Evolutionary conservation across 1,284 basidiomycete genomes (phyloP).

Genomic region (Cutaneotrichosporon daszewskae): DNA sequence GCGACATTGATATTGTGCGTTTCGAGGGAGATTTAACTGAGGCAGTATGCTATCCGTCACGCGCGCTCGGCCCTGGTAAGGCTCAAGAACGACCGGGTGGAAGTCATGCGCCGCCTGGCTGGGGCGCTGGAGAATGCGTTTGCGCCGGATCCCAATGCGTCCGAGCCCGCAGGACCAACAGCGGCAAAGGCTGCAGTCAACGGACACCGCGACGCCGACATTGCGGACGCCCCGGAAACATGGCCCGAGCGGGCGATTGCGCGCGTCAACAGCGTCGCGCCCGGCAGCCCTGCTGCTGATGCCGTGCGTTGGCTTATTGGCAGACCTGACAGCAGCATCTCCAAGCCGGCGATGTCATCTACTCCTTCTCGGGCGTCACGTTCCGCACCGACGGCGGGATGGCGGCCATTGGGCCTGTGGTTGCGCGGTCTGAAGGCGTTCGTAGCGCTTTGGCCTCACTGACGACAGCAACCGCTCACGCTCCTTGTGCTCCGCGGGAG

Average conservation of each 20-base stretch:
- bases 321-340: constrained; percentile 55
- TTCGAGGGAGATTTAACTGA: neutral
- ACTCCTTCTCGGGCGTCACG: constrained; percentile 65
- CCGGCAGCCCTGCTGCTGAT: constrained; percentile 67
- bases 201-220: constrained; percentile 3
- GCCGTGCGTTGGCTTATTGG: constrained; percentile 56
- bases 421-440: constrained; percentile 67
- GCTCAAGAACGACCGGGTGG: constrained; percentile 67
- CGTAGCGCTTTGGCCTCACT: constrained; percentile 27
- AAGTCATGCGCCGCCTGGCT: constrained; percentile 61
- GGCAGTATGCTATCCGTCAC: constrained; percentile 62
- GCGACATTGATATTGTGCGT: constrained; percentile 58
- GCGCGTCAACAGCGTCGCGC: constrained; percentile 68
- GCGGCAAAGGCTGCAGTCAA: neutral
- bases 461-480: constrained; percentile 50
- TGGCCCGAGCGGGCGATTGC: constrained; percentile 55
- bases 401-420: constrained; percentile 64
- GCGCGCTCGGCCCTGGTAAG: constrained; percentile 50
- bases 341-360: constrained; percentile 61
- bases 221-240: constrained; percentile 4
- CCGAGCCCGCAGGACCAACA: constrained; percentile 3
- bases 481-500: constrained; percentile 50
- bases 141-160: neutral
- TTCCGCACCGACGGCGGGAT: constrained; percentile 46
- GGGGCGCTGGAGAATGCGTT: constrained; percentile 60